Percentiles rank a stretch among this genome's conserved stretches.
Conservation (phyloP, 1,284 basidiomycete species). For the Athelia sp. region DNA sequence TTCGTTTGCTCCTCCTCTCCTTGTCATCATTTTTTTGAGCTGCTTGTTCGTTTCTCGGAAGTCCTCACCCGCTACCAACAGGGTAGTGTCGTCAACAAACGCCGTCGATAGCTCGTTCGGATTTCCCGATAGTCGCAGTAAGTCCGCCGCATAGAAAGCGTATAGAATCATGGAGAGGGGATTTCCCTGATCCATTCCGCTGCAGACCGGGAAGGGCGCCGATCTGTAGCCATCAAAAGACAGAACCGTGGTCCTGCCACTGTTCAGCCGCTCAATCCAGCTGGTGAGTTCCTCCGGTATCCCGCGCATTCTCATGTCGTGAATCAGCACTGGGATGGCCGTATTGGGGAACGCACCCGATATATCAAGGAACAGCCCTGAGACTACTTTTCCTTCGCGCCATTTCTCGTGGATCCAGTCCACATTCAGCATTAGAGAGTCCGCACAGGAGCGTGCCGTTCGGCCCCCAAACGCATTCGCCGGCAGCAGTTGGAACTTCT, state of each 20-base stretch:
- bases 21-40: constrained; percentile 8
- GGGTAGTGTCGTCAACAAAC: constrained; percentile 12
- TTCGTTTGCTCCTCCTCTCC: constrained; percentile 3
- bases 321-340: constrained; percentile 17
- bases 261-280: constrained; percentile 14
- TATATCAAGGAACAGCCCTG: constrained; percentile 27
- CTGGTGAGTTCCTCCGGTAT: constrained; percentile 20
- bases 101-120: constrained; percentile 4
- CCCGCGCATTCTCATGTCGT: constrained; percentile 22
- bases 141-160: constrained; percentile 17
- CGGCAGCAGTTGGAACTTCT: constrained; percentile 21
- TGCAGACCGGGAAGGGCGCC: constrained; percentile 14
- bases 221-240: constrained; percentile 24
- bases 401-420: constrained; percentile 25
- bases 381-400: constrained; percentile 17
- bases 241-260: constrained; percentile 16
- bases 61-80: neutral
- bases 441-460: constrained; percentile 26
- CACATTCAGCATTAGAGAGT: constrained; percentile 26
- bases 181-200: constrained; percentile 25
- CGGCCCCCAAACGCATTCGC: constrained; percentile 26
- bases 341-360: constrained; percentile 28
- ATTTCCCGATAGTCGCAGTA: constrained; percentile 8
- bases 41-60: neutral
- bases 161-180: constrained; percentile 18